phyloP scores from a whole-genome alignment of 148 eudicot genomes.

The Vaccinium corymbosum region DNA sequence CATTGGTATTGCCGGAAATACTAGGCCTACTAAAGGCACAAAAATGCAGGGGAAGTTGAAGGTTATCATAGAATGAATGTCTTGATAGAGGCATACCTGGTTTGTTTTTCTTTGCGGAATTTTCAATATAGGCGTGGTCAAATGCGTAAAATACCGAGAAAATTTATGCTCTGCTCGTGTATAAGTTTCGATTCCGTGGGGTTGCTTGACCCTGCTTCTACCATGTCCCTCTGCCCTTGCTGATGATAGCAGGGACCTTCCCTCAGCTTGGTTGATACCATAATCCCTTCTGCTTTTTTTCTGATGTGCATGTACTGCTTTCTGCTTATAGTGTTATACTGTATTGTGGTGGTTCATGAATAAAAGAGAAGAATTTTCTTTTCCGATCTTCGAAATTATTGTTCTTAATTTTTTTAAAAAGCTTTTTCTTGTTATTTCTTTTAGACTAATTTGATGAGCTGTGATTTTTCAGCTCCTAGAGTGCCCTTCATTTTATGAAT shows the following conservation, averaged over 20 bases:
- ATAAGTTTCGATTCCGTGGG: not conserved
- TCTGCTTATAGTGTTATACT: not conserved
- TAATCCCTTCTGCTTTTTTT: not conserved
- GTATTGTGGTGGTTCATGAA: not conserved
- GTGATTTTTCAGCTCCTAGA: conserved; percentile 68
- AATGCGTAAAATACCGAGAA: not conserved
- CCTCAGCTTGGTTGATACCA: not conserved
- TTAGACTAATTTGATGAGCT: not conserved
- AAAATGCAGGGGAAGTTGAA: too few relatives aligned
- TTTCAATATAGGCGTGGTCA: not conserved
- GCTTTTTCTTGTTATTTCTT: not conserved
- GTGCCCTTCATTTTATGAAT: conserved; percentile 92
- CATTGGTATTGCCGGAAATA: too few relatives aligned
- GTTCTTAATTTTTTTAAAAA: not conserved
- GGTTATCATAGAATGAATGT: too few relatives aligned
- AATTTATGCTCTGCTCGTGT: not conserved
- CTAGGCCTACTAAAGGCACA: too few relatives aligned
- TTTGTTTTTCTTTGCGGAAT: not conserved
- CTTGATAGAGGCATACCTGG: not conserved
- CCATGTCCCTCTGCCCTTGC: not conserved
- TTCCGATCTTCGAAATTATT: not conserved
- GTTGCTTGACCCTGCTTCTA: not conserved
- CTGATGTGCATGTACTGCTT: not conserved
- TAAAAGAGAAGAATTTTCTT: conserved; percentile 2
- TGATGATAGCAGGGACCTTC: not conserved